phyloP scores from a whole-genome alignment of 257 asterid species.

The Mentha longifolia region DNA sequence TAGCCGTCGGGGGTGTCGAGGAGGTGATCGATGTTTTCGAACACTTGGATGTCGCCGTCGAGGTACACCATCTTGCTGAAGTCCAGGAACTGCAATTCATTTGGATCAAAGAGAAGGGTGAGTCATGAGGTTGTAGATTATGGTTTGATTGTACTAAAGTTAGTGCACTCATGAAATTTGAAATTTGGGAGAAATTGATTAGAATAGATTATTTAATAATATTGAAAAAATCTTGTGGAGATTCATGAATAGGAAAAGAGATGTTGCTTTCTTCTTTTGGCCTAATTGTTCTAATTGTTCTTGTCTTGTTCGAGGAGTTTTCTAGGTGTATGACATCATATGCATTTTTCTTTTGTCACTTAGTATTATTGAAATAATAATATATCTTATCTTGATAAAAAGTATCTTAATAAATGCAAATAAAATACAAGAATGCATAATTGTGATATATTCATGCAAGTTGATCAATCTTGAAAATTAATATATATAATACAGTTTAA shows the following conservation, averaged over 20 bases:
- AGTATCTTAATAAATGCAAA: background rate
- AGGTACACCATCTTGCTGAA: conserved; percentile 65
- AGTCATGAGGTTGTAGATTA: background rate
- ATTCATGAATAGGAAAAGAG: conserved; percentile 2
- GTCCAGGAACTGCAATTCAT: conserved; percentile 44
- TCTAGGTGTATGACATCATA: conserved; percentile 31
- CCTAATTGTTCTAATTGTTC: conserved; percentile 11
- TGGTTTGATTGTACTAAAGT: background rate
- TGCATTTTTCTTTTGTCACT: background rate
- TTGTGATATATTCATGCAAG: background rate
- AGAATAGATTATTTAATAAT: background rate
- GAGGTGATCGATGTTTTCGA: conserved; percentile 58
- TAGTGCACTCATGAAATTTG: no score
- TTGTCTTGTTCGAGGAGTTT: conserved; percentile 5
- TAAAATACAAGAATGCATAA: background rate
- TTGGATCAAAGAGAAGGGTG: background rate
- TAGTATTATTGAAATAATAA: background rate
- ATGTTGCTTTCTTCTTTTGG: conserved; percentile 28
- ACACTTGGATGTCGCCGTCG: conserved; percentile 62
- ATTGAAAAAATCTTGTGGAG: background rate
- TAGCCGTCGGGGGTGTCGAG: conserved; percentile 52
- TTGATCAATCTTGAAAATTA: conserved; percentile 1
- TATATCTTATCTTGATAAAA: conserved; percentile 1
- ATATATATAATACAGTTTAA: background rate
- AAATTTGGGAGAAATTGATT: background rate